Conservation (phyloP, 2,329 filamentous ascomycete species). For the Lecanicillium sp. region DNA sequence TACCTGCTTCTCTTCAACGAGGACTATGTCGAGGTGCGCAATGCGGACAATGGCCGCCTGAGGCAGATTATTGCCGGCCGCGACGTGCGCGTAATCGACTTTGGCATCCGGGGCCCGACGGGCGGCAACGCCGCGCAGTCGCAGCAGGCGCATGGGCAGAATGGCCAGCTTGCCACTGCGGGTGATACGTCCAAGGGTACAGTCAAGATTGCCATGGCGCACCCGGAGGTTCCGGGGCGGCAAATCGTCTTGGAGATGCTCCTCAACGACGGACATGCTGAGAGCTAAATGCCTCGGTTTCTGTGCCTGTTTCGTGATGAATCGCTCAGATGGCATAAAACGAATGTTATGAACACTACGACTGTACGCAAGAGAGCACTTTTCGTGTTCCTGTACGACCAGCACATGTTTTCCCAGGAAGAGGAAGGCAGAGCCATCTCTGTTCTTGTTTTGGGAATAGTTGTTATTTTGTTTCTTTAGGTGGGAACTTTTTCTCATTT, state of each 20-base stretch:
- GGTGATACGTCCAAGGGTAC: slow-evolving; percentile 56
- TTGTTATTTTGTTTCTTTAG: no score
- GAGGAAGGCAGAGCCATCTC: no score
- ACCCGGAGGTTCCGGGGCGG: slow-evolving; percentile 75
- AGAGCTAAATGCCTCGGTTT: slow-evolving; percentile 26
- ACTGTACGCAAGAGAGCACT: background rate
- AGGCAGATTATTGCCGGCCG: slow-evolving; percentile 90
- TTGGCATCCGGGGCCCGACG: slow-evolving; percentile 60
- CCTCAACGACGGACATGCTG: slow-evolving; percentile 75
- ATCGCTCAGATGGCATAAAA: no score
- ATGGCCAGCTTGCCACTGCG: slow-evolving; percentile 25
- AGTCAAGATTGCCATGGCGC: slow-evolving; percentile 91
- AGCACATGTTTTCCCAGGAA: background rate
- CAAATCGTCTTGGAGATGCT: slow-evolving; percentile 90
- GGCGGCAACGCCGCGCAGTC: slow-evolving; percentile 34
- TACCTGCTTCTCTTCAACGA: slow-evolving; percentile 91
- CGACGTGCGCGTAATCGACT: slow-evolving; percentile 85
- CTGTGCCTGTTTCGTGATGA: no score
- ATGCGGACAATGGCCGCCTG: slow-evolving; percentile 88
- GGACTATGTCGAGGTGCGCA: slow-evolving; percentile 94
- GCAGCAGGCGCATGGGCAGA: slow-evolving; percentile 25
- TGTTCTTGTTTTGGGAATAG: background rate
- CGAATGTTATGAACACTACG: no score
- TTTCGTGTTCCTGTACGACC: background rate
- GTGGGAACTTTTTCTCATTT: no score